Conservation (phyloP, 257 asterid genomes). For the Jacaranda copaia region DNA sequence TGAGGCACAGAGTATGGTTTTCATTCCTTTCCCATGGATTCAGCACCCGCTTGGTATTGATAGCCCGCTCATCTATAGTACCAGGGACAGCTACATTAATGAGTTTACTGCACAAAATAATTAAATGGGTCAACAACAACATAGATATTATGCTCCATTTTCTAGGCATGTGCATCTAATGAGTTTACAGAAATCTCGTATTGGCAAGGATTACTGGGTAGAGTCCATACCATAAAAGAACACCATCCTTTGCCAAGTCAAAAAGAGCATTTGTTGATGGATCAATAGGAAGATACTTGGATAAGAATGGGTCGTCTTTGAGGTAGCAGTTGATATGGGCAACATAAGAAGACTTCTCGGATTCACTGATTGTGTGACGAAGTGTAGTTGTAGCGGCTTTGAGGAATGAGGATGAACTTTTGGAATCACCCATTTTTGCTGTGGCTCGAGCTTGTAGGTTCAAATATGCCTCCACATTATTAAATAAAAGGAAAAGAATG, state of each 20-base stretch:
- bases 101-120: slow-evolving; percentile 74
- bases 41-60: slow-evolving; percentile 75
- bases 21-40: slow-evolving; percentile 98
- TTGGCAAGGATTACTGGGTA: neutral
- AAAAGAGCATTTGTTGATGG: slow-evolving; percentile 76
- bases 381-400: slow-evolving; percentile 83
- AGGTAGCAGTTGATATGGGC: slow-evolving; percentile 87
- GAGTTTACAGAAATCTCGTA: neutral
- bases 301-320: slow-evolving; percentile 69
- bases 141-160: neutral
- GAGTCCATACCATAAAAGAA: slow-evolving; percentile 75
- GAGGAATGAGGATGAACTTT: slow-evolving; percentile 75
- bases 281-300: slow-evolving; percentile 86
- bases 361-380: slow-evolving; percentile 87
- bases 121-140: slow-evolving; percentile 32
- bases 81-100: slow-evolving; percentile 95
- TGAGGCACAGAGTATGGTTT: slow-evolving; percentile 89
- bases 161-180: neutral
- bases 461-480: slow-evolving; percentile 59
- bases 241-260: slow-evolving; percentile 90
- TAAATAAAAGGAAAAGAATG: neutral
- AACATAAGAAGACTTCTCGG: slow-evolving; percentile 80
- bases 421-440: slow-evolving; percentile 58
- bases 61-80: slow-evolving; percentile 96
- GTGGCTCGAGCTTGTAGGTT: slow-evolving; percentile 72